Evolutionary conservation across 352 stramenopile genomes (phyloP), one percentile per base, ranked within the genome.

Genomic region (Aphanomyces euteiches): DNA sequence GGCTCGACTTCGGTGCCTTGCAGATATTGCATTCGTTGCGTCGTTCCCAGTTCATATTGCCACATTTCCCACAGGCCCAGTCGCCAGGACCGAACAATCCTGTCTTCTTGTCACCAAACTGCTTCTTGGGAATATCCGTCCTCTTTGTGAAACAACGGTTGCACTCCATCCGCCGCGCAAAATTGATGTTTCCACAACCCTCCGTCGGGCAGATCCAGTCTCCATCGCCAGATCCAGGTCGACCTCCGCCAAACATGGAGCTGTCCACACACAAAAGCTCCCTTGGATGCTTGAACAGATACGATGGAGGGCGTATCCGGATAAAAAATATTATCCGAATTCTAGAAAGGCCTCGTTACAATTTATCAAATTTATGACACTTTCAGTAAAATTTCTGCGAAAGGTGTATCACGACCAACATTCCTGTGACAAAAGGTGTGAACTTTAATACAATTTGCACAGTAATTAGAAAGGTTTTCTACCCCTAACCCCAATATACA

Each of bases 11-110:
- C 2, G 82, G 56, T 66, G 76, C 85, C 60, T 95, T 93, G 79
- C 87, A 95, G 67, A 95, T 93, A 61, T 95, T 95, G 76, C 87
- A 95, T 77, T 93, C 87, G 36, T 76, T 79, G 0, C 87, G 82
- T 54, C 87, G 84, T 71, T 95, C 85, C 87, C 87, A 95, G 71
- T 95, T 95, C 41, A 93, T 78, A 48, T 95, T 95, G 34, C 87
- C 87, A 66, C 87, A 95, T 45, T 85, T 89, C 66, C 78, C 88
- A 69, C 87, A 95, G 1, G 84, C 79, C 87, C 87, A 95, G 64
- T 95, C 87, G 41, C 83, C 81, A 15, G 85, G 73, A 65, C 93
- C 83, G 69, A 93, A 93, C 66, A 95, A 78, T 1, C 87, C 85
- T 21, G 38, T 54, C 53, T 72, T 65, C 57, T 70, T 54, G 5